Percentiles rank a stretch among this genome's conserved stretches.
Evolutionary conservation across 345 rosid genomes (phyloP).

Genomic region (Euphorbia peplus): DNA sequence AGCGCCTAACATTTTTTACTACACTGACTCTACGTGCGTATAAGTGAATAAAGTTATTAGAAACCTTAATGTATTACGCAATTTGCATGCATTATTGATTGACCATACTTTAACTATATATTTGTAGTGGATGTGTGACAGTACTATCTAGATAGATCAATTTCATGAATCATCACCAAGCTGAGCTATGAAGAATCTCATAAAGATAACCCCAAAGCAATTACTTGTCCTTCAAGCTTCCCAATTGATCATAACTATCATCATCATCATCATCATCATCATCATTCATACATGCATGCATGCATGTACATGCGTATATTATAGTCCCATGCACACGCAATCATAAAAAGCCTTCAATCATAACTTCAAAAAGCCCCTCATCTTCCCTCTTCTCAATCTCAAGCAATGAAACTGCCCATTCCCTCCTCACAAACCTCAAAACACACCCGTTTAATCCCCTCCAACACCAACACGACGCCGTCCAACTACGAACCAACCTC

Average conservation of each 20-base stretch:
- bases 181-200: slow-evolving; percentile 30
- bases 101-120: no score
- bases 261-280: background rate
- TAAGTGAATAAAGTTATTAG: no score
- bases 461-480: slow-evolving; percentile 18
- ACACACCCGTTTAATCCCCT: slow-evolving; percentile 5
- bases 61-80: no score
- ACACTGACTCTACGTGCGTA: no score
- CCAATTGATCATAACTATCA: background rate
- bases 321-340: slow-evolving; percentile 33
- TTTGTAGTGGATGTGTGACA: background rate
- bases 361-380: slow-evolving; percentile 47
- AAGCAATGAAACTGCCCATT: slow-evolving; percentile 66
- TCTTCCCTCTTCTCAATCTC: slow-evolving; percentile 13
- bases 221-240: slow-evolving; percentile 40
- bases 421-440: slow-evolving; percentile 37
- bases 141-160: background rate
- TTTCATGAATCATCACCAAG: background rate
- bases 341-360: slow-evolving; percentile 53
- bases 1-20: no score
- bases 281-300: slow-evolving; percentile 26
- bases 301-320: slow-evolving; percentile 13
- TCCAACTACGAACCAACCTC: slow-evolving; percentile 70
- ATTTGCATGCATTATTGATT: no score
- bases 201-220: slow-evolving; percentile 26